Base-by-base conservation (phyloP, 73 alveolate species). In the Halteria grandinella region DNA sequence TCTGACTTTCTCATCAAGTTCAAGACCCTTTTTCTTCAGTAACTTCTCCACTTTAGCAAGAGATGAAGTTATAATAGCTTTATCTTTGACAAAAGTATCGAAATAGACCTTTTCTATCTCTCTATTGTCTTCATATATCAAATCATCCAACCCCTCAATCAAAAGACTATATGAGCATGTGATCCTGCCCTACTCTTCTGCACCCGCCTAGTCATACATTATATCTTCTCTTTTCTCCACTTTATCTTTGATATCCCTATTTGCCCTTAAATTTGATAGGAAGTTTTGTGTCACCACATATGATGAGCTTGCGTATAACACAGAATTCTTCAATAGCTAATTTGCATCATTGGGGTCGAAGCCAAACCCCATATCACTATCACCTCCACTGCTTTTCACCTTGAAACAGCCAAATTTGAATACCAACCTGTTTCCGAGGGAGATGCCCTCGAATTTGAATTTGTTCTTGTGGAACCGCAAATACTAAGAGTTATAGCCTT, bases 51-150 rank as follows among this genome's bases (percentile, higher is more conserved):
- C 88, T 55, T 84, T 91, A 50, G 69, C 60, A 43, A 87, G 86
- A 41, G 76, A 87, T 62, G 72, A 57, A 57, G 8, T 2, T 33
- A 12, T 57, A 4, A 32, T 32, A 32, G 36, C 3, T 69, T 91
- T 87, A 55, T 91, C 88, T 58, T 74, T 71, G 52, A 69, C 90
- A 77, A 87, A 91, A 32, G 97, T 95, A 76, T 91, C 97, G 83
- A 83, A 91, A 64, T 91, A 91, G 36, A 59, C 86, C 52, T 87
- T 87, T 77, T 91, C 97, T 29, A 91, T 87, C 55, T 87, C 97
- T 70, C 86, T 75, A 54, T 85, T 88, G 83, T 91, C 97, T 83
- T 91, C 97, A 73, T 91, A 91, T 31, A 91, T 87, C 57, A 87
- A 69, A 47, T 91, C 90, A 64, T 91, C 97, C 45, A 91, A 73